Base-by-base conservation (phyloP, 2,329 filamentous ascomycete genomes). In the Botrytis tulipae region DNA sequence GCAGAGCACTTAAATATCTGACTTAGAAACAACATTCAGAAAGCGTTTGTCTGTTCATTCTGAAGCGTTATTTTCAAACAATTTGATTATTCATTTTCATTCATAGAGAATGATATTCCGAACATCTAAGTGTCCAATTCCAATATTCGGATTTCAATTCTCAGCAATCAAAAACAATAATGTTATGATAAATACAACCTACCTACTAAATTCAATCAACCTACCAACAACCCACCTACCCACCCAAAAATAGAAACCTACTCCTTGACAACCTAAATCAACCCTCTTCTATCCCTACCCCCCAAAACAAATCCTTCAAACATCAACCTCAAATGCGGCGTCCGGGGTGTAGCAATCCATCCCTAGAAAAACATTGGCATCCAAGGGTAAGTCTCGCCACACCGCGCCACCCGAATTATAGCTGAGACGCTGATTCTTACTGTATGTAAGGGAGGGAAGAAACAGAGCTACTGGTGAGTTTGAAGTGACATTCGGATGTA, bases 11-110 rank as follows among this genome's bases (percentile, higher is more conserved):
- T 29, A 4, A 54, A 6, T 54, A 54, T 18, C n/a, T 2, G 16
- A 54, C 3, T 16, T 54, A 1, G 7, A 25, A 25, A 2, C 1
- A n/a, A 8, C 9, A 14, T 51, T n/a, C 9, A 51, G 4, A n/a
- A n/a, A n/a, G 12, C 0, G 25, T n/a, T 20, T 14, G 25, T 1
- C 14, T n/a, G 48, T 6, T 51, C 25, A 51, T 7, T 51, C 25
- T n/a, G 48, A 51, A 51, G 48, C 25, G 25, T 6, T 14, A 51
- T 51, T 3, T n/a, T 6, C 25, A 51, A 51, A n/a, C 4, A 12
- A 3, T n/a, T n/a, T 7, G 22, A 6, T n/a, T 51, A 0, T 14
- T n/a, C 2, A 51, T n/a, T n/a, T 5, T 48, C 9, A 0, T 51
- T 10, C 22, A 51, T 5, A 51, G 44, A 2, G 44, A 48, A 22